Conservation (phyloP, 129 eudicot genomes). For the sunflower (Helianthus annuus) region DNA sequence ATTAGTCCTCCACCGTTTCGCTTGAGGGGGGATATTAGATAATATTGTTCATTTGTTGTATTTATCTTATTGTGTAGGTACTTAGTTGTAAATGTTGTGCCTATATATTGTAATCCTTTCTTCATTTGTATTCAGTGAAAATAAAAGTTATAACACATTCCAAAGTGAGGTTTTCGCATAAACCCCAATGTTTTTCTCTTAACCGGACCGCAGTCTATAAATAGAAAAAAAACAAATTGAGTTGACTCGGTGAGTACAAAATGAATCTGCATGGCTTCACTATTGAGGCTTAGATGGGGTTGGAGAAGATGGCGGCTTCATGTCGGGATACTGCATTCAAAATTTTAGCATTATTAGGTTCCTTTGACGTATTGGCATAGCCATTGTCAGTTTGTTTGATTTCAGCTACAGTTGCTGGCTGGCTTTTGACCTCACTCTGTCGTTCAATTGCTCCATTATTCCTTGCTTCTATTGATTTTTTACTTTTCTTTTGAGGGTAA, state of each 20-base stretch:
- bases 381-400: conserved; percentile 46
- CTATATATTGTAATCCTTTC: too few relatives aligned
- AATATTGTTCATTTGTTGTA: too few relatives aligned
- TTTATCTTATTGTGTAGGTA: too few relatives aligned
- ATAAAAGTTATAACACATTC: neutral
- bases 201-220: conserved; percentile 9
- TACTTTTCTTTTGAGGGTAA: conserved; percentile 49
- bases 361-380: conserved; percentile 32
- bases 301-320: conserved; percentile 87
- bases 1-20: too few relatives aligned
- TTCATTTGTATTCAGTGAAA: too few relatives aligned
- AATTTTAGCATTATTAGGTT: conserved; percentile 24
- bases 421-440: conserved; percentile 32
- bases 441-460: conserved; percentile 47
- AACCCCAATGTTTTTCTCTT: conserved; percentile 13
- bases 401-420: conserved; percentile 28
- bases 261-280: conserved; percentile 33
- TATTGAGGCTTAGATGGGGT: conserved; percentile 75
- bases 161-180: neutral
- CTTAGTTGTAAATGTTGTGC: too few relatives aligned
- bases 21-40: too few relatives aligned
- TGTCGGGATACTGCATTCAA: conserved; percentile 72
- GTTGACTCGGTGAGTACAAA: conserved; percentile 31
- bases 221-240: neutral
- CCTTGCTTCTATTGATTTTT: conserved; percentile 37